Percentiles rank a stretch among this genome's conserved stretches.
These are phyloP conservation scores for Rutstroemia sp. DNA, from an alignment of 2,329 filamentous ascomycete genomes.

Conservation along the genomic window DNA sequence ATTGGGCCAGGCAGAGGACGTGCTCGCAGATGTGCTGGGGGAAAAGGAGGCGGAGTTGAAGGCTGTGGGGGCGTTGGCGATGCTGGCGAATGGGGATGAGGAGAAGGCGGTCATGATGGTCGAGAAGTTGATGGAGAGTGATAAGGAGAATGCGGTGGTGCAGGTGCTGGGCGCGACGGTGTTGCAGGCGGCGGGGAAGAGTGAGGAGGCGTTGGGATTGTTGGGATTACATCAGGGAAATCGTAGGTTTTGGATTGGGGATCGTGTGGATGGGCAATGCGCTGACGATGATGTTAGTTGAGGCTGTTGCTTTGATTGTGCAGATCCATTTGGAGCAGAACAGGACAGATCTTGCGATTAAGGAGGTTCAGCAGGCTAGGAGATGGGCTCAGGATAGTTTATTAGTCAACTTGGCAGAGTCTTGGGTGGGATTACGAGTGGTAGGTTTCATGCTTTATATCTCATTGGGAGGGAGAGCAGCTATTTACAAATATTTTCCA, in stretches of 20 bases:
- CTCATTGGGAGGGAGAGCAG: background rate
- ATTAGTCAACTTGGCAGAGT: constrained; percentile 88
- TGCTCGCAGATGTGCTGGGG: constrained; percentile 60
- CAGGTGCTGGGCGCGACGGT: constrained; percentile 79
- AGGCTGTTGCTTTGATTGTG: constrained; percentile 77
- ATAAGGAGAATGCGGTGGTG: constrained; percentile 69
- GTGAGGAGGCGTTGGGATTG: constrained; percentile 77
- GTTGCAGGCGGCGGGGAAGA: constrained; percentile 69
- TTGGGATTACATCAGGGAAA: constrained; percentile 79
- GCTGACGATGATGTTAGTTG: constrained; percentile 38
- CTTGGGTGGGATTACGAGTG: constrained; percentile 85
- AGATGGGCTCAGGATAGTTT: constrained; percentile 94
- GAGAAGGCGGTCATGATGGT: constrained; percentile 55
- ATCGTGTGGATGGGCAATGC: background rate
- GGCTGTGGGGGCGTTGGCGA: constrained; percentile 70
- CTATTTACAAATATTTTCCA: constrained; percentile 31
- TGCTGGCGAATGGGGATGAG: constrained; percentile 51
- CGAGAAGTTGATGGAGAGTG: constrained; percentile 59
- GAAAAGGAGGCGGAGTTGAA: constrained; percentile 63
- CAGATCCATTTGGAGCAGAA: constrained; percentile 93
- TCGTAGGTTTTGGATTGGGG: constrained; percentile 46
- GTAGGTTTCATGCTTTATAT: constrained; percentile 40
- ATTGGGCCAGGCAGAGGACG: constrained; percentile 68
- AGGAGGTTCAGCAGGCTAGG: constrained; percentile 79
- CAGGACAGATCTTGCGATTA: constrained; percentile 79